phyloP scores from a whole-genome alignment of 163 green algal genomes.

The Chloroidium sp. region DNA sequence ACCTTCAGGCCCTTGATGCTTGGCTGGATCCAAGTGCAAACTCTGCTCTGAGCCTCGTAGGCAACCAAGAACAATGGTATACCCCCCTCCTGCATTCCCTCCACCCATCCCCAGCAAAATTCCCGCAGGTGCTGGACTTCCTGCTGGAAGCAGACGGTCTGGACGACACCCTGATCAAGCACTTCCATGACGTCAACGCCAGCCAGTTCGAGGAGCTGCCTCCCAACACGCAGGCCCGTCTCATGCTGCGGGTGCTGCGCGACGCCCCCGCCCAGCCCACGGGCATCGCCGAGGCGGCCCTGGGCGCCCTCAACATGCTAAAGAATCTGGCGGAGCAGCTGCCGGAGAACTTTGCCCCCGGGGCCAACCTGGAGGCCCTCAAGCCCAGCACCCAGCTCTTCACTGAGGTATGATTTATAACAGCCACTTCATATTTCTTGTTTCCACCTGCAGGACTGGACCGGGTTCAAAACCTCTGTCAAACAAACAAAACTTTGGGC shows the following conservation, averaged over 20 bases:
- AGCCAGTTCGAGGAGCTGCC: constrained; percentile 4
- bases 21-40: too few species aligned
- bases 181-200: constrained; percentile 14
- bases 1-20: too few species aligned
- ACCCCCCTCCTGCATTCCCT: too few species aligned
- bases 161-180: constrained; percentile 14
- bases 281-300: constrained; percentile 12
- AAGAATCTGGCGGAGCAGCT: constrained; percentile 3
- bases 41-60: too few species aligned
- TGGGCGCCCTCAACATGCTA: constrained; percentile 19
- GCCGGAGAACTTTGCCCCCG: constrained; percentile 1
- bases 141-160: constrained; percentile 20
- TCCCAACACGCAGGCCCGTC: background rate
- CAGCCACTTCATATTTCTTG: background rate
- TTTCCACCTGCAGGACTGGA: background rate
- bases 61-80: too few species aligned
- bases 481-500: too few species aligned
- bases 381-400: constrained; percentile 11
- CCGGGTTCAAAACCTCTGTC: too few species aligned
- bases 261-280: constrained; percentile 3
- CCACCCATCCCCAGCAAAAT: too few species aligned
- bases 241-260: constrained; percentile 19
- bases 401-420: constrained; percentile 3
- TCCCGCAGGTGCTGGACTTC: constrained; percentile 14
- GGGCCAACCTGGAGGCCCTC: constrained; percentile 4